phyloP scores from a whole-genome alignment of 2,329 filamentous ascomycete species.

The Colletotrichum acutatum region DNA sequence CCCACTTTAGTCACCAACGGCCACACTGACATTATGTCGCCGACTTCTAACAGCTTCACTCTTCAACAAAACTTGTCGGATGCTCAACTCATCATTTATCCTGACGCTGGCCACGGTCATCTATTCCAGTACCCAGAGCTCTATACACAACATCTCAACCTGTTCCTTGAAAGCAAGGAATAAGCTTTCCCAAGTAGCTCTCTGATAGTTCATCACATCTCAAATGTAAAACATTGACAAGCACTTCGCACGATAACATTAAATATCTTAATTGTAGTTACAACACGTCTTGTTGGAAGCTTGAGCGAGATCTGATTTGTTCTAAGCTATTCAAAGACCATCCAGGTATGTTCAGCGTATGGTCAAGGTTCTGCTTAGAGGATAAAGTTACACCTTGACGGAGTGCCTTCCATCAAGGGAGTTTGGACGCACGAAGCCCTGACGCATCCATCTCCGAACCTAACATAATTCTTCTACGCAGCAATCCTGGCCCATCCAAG shows the following conservation, averaged over 20 bases:
- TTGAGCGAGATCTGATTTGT: background rate
- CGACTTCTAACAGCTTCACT: background rate
- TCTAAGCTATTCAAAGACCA: background rate
- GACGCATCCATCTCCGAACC: background rate
- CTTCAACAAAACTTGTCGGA: background rate
- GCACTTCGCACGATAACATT: background rate
- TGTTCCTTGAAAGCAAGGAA: background rate
- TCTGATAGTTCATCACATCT: background rate
- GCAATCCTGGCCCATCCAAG: background rate
- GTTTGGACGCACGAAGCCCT: background rate
- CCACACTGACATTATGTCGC: background rate
- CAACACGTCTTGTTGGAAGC: too few relatives aligned
- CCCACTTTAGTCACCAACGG: background rate
- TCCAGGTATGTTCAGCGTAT: background rate
- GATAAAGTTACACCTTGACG: background rate
- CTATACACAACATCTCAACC: background rate
- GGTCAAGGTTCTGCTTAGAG: background rate
- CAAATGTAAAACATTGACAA: background rate
- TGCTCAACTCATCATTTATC: background rate
- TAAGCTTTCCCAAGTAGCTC: background rate
- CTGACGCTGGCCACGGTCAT: background rate
- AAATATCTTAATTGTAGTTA: background rate
- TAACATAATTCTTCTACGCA: background rate
- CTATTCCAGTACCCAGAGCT: background rate
- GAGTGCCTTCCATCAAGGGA: too few relatives aligned